These are phyloP conservation scores for Saccharomyces jurei DNA, from an alignment of 805 yeast genomes.

Conservation along the genomic window DNA sequence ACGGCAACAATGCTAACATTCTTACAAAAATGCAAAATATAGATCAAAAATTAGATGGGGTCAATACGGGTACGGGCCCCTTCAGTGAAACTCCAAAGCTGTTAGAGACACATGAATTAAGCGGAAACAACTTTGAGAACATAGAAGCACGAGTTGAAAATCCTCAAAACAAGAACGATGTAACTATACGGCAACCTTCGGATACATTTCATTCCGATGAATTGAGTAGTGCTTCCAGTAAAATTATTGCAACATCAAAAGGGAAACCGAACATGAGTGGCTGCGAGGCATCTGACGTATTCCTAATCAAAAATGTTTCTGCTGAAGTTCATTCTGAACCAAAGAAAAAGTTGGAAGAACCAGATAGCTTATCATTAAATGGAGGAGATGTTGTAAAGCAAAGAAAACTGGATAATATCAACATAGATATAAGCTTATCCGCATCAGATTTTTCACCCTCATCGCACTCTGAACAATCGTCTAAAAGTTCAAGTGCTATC, in stretches of 20 bases:
- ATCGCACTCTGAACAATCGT: background rate
- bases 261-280: background rate
- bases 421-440: background rate
- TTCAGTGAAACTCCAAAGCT: background rate
- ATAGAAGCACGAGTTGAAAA: background rate
- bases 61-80: background rate
- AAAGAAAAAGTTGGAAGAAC: background rate
- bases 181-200: background rate
- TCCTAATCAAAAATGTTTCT: background rate
- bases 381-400: background rate
- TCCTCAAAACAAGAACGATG: background rate
- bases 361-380: background rate
- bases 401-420: background rate
- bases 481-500: constrained; percentile 2
- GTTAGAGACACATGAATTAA: background rate
- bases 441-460: constrained; percentile 8
- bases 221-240: background rate
- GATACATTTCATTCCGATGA: background rate
- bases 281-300: background rate
- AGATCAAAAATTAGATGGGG: background rate
- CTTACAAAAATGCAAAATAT: background rate
- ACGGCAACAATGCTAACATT: background rate
- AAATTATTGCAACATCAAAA: background rate
- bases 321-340: background rate
- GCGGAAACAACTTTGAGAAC: background rate